Base-by-base conservation (phyloP, 2,329 filamentous ascomycete species). In the Ophiostoma quercus region DNA sequence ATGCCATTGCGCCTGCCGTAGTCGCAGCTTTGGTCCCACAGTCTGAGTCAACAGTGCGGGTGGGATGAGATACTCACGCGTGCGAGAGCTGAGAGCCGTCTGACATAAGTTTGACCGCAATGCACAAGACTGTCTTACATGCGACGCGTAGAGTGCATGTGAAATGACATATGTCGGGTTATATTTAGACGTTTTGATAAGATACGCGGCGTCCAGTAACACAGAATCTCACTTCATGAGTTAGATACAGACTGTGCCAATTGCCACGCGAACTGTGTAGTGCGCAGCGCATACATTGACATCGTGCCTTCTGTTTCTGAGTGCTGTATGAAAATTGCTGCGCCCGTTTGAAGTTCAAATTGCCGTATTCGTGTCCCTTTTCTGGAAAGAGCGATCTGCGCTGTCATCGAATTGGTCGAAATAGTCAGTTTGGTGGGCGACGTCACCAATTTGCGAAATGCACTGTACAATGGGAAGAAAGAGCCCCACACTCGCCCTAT, bases 381-480 rank as follows among this genome's bases (percentile, higher is more conserved):
- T 67, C 41, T 39, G 32, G 69, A 66, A 68, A 68, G 69, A 29
- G 69, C 67, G 62, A 70, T 68, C 69, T 25, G 43, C 69, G 67
- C 39, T 25, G 66, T 57, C 22, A 29, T 11, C n/a, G 19, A 12
- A 51, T 47, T 47, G 54, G 54, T 16, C 12, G 22, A 11, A 19
- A 47, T 51, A 41, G 57, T 29, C 12, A 41, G 12, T 41, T 41
- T 41, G 39, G 60, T 57, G 62, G 67, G 68, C 70, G 70, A 71
- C 70, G 70, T 71, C 70, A 71, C 66, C 70, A 37, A n/a, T 63
- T 57, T 12, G 60, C 60, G 12, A 34, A 32, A 34, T 32, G 57
- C 29, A 34, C 54, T 34, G 37, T 47, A 47, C 43, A 8, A 57
- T 25, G 8, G 19, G 16, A 8, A 9, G 68, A 57, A 12, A 5